Conservation (phyloP, 306 rosid species). For the Ormosia semicastrata region DNA sequence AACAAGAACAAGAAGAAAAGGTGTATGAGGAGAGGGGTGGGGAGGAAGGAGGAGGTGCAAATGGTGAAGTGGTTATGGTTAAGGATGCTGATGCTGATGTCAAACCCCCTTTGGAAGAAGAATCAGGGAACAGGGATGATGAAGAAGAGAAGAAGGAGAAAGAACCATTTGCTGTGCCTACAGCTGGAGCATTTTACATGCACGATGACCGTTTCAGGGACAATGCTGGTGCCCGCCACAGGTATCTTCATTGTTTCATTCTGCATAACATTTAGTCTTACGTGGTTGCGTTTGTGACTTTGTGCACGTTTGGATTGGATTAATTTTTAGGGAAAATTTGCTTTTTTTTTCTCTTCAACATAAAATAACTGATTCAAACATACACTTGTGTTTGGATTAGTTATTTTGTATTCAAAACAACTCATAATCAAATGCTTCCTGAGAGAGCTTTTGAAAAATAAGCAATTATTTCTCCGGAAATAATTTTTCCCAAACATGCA, state of each 20-base stretch:
- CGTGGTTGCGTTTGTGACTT: not conserved
- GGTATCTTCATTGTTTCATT: constrained; percentile 40
- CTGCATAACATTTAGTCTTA: not conserved
- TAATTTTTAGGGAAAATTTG: too few species aligned
- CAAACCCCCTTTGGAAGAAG: constrained; percentile 41
- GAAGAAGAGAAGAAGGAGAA: constrained; percentile 79
- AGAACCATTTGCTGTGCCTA: constrained; percentile 91
- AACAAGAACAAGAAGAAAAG: constrained; percentile 21
- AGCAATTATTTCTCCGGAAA: too few species aligned
- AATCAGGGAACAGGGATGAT: constrained; percentile 39
- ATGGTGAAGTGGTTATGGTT: constrained; percentile 29
- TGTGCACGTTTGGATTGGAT: too few species aligned
- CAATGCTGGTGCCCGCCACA: constrained; percentile 71
- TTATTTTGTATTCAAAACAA: too few species aligned
- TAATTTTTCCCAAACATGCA: too few species aligned
- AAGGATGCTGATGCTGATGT: constrained; percentile 44
- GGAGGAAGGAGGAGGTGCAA: constrained; percentile 31
- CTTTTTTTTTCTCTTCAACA: too few species aligned
- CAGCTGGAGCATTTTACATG: constrained; percentile 95
- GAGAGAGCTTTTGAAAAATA: too few species aligned
- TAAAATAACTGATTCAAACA: too few species aligned
- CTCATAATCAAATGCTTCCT: too few species aligned
- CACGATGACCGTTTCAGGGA: constrained; percentile 91
- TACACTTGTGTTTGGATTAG: too few species aligned
- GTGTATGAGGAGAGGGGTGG: constrained; percentile 31